phyloP scores from a whole-genome alignment of 2,329 filamentous ascomycete genomes.

The Clonostachys solani region DNA sequence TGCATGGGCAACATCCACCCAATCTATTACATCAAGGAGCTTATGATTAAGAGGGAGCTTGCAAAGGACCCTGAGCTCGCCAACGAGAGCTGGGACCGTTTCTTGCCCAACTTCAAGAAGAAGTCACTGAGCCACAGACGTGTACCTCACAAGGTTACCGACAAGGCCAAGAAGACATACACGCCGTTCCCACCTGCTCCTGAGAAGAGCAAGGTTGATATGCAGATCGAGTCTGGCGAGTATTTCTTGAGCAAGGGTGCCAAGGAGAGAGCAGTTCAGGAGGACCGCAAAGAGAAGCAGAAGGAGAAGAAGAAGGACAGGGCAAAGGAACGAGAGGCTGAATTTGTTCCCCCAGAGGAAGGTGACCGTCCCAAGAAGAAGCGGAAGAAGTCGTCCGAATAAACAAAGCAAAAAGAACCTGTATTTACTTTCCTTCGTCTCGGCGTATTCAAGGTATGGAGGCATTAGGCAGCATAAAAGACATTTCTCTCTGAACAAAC shows the following conservation, averaged over 20 bases:
- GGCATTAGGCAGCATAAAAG: no score
- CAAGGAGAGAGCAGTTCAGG: constrained; percentile 77
- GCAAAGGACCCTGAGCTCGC: constrained; percentile 84
- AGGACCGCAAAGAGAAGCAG: constrained; percentile 80
- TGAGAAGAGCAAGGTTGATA: constrained; percentile 98
- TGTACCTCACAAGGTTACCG: constrained; percentile 78
- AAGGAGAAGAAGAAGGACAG: constrained; percentile 85
- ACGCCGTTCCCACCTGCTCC: constrained; percentile 95
- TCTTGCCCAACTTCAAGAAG: constrained; percentile 96
- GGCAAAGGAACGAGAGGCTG: constrained; percentile 76
- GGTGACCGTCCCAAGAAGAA: constrained; percentile 59
- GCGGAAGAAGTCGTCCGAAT: constrained; percentile 48
- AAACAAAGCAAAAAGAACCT: constrained; percentile 1
- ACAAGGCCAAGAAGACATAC: constrained; percentile 92
- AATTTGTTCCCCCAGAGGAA: constrained; percentile 86
- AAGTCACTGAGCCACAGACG: constrained; percentile 80
- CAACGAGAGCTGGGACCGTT: constrained; percentile 91
- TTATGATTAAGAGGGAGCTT: constrained; percentile 91
- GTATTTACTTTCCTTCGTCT: no score
- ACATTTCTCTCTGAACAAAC: neutral
- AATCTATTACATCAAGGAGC: constrained; percentile 73
- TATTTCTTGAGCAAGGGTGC: constrained; percentile 93
- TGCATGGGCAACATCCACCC: constrained; percentile 97
- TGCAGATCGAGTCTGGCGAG: constrained; percentile 96
- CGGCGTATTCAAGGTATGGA: no score